These are phyloP conservation scores for Leccinum disarticulatum DNA, from an alignment of 768 basidiomycete species.

Conservation along the genomic window DNA sequence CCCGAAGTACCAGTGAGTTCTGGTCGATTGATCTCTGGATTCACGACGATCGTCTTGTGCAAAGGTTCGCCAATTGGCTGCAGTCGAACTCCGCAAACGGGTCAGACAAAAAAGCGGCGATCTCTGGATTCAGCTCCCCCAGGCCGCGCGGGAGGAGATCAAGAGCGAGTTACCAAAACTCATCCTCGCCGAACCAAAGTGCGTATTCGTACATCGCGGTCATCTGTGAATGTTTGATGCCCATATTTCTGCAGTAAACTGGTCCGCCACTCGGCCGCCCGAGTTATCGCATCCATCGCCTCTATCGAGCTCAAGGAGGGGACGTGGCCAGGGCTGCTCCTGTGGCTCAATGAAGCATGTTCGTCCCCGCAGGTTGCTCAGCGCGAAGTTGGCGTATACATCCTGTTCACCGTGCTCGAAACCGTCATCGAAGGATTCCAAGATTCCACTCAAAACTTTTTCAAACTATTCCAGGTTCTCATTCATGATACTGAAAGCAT, in stretches of 20 bases:
- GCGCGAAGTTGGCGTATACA: conserved; percentile 90
- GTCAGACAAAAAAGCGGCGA: conserved; percentile 75
- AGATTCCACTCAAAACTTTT: conserved; percentile 68
- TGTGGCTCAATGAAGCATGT: conserved; percentile 81
- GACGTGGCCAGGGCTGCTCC: conserved; percentile 85
- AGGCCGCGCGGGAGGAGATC: conserved; percentile 74
- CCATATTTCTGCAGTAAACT: conserved; percentile 57
- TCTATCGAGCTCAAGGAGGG: conserved; percentile 78
- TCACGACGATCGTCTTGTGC: background rate
- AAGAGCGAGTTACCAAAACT: conserved; percentile 80
- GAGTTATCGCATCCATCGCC: conserved; percentile 91
- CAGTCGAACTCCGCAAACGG: conserved; percentile 95
- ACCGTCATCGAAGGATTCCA: conserved; percentile 89
- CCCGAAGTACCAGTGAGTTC: conserved; percentile 78
- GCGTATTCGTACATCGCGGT: conserved; percentile 25
- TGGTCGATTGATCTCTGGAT: conserved; percentile 14
- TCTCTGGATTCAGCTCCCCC: conserved; percentile 75
- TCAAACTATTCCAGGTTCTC: conserved; percentile 74
- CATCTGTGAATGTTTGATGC: background rate
- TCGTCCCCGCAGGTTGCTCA: conserved; percentile 65
- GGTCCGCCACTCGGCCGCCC: conserved; percentile 90
- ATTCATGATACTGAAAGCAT: conserved; percentile 82
- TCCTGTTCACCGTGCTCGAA: conserved; percentile 89
- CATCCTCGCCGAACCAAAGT: conserved; percentile 79
- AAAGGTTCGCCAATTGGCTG: conserved; percentile 94